These are phyloP conservation scores for Aspergillus sclerotiicarbonarius DNA, from an alignment of 495 filamentous ascomycete species.

Conservation along the genomic window DNA sequence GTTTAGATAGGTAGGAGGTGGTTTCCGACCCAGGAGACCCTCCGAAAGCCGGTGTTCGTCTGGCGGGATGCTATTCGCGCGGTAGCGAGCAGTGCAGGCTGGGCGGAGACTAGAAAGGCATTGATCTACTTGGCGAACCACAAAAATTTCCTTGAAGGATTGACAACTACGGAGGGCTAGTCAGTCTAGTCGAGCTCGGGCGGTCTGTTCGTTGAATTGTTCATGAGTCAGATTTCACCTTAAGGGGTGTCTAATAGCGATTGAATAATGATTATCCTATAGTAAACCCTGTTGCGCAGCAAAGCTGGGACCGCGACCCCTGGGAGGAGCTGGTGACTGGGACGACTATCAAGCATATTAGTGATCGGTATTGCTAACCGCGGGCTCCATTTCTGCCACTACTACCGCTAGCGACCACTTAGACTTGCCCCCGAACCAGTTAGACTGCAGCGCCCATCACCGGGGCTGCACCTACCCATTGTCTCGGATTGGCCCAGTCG, in stretches of 20 bases:
- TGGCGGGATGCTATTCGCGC: slow-evolving; percentile 8
- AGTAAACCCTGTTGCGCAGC: background rate
- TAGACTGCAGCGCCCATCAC: background rate
- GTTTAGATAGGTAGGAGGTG: background rate
- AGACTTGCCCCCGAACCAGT: background rate
- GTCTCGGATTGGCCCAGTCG: background rate
- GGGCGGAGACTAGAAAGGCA: slow-evolving; percentile 6
- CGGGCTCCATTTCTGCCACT: background rate
- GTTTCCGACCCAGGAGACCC: slow-evolving; percentile 3
- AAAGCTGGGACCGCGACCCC: background rate
- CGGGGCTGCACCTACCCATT: background rate
- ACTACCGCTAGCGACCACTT: background rate
- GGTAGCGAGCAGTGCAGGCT: slow-evolving; percentile 7
- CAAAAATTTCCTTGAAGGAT: slow-evolving; percentile 3
- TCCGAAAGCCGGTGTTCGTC: slow-evolving; percentile 17
- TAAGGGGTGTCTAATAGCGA: slow-evolving; percentile 4
- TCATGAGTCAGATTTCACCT: background rate
- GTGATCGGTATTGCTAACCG: slow-evolving; percentile 10
- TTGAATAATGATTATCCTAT: slow-evolving; percentile 8
- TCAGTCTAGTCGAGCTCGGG: background rate
- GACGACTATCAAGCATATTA: slow-evolving; percentile 1
- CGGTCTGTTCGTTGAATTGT: background rate
- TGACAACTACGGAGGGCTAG: background rate
- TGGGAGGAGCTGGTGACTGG: background rate
- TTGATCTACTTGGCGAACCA: background rate